A percentile compares a stretch with the other conserved stretches of the same genome.
These are phyloP conservation scores for Aspergillus incahuasiensis DNA, from an alignment of 495 filamentous ascomycete species.

Conservation along the genomic window DNA sequence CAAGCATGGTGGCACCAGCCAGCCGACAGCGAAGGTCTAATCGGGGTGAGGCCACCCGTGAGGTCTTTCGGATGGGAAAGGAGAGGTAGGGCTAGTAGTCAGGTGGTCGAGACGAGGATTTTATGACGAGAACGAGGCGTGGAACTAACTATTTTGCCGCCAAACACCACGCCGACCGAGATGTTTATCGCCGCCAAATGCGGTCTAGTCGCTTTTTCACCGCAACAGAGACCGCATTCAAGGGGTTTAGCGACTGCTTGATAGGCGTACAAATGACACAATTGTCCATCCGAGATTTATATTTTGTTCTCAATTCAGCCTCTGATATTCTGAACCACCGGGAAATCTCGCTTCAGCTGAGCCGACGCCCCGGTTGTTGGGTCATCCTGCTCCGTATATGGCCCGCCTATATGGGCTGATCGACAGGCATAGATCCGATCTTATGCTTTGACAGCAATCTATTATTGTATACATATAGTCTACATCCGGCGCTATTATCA, in stretches of 20 bases:
- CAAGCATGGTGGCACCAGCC: constrained; percentile 38
- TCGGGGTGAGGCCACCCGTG: not conserved
- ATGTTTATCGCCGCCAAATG: constrained; percentile 16
- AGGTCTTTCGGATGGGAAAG: not conserved
- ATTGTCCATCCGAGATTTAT: not conserved
- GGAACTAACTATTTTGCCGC: constrained; percentile 3
- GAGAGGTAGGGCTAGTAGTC: not conserved
- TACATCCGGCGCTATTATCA: not conserved
- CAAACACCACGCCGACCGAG: not conserved
- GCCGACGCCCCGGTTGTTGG: not conserved
- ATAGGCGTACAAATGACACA: not conserved
- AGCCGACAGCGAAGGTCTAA: constrained; percentile 8
- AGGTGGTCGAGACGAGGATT: not conserved
- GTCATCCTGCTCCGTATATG: not conserved
- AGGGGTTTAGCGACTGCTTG: not conserved
- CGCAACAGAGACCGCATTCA: constrained; percentile 7
- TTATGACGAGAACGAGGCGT: not conserved
- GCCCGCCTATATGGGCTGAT: constrained; percentile 13
- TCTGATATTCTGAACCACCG: not conserved
- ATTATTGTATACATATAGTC: not conserved
- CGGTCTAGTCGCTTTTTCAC: constrained; percentile 13
- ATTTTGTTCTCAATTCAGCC: not conserved
- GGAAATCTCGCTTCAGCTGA: not conserved
- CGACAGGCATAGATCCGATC: not conserved
- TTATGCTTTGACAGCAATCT: not conserved